Conservation (phyloP, 129 eudicot genomes). For the Apium graveolens region DNA sequence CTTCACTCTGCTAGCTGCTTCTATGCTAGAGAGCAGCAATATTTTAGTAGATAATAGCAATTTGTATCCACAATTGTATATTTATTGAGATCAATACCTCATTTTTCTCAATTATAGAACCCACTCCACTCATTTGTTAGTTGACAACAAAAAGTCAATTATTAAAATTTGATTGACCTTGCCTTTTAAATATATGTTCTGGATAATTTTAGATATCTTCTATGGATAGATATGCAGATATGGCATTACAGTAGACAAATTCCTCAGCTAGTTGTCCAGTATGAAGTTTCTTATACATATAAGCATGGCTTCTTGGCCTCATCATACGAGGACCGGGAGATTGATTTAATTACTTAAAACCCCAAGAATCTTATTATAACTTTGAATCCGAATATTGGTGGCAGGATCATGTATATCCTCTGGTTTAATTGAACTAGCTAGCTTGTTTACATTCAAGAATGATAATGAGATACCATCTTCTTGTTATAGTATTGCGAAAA, state of each 20-base stretch:
- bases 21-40: background rate
- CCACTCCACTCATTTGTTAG: background rate
- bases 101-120: background rate
- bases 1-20: background rate
- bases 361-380: background rate
- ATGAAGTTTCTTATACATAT: background rate
- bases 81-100: too few species aligned
- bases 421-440: background rate
- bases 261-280: background rate
- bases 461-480: background rate
- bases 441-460: background rate
- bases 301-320: background rate
- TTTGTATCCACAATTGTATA: too few species aligned
- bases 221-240: background rate
- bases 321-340: background rate
- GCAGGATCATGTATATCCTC: background rate
- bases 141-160: background rate
- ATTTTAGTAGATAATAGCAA: too few species aligned
- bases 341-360: background rate
- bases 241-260: background rate
- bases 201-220: background rate
- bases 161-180: background rate
- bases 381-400: background rate
- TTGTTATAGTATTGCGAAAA: background rate
- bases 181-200: background rate